Evolutionary conservation across 1,284 basidiomycete species (phyloP), one percentile per base, ranked within the genome.

Genomic region (Ganoderma sinense): DNA sequence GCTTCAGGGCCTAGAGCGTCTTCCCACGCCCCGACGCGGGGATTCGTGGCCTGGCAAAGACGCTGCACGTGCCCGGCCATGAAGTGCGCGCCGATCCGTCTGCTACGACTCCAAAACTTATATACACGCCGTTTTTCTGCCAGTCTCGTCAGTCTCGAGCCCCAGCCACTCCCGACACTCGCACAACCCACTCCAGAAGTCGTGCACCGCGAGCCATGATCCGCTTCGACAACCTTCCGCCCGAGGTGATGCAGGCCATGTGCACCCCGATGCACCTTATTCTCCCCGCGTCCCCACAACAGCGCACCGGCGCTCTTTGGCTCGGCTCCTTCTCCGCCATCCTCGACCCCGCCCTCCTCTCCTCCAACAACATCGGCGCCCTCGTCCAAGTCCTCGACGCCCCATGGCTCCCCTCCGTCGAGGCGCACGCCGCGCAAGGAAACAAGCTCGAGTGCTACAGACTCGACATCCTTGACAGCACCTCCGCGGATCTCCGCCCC

Each of bases 241-340:
- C 87, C 41, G 91, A 92, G 73, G 90, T 93, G 67, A 89, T 91
- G 85, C 89, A 92, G 79, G 89, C 92, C 20, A 91, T 93, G 88
- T 92, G 90, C 82, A 93, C 91, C 0, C 91, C 92, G 0, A 92
- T 93, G 91, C 91, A 93, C 80, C 85, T 85, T 71, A 87, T 93
- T 75, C 81, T 89, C 29, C 82, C 88, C 6, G 71, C 77, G 76
- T 70, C 79, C 69, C 68, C 66, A 75, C 75, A 41, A 74, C 69
- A 61, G 72, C 64, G 71, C 69, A 76, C 78, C 53, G 82, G 82
- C 70, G 79, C 82, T 8, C 80, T 83, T 73, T 83, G 79, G 76
- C 80, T 83, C 74, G 82, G 82, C 58, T 80, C 83, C 55, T 78
- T 81, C 76, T 75, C 79, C 69, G 81, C 81, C 72, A 80, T 80